Conservation (phyloP, 2,329 filamentous ascomycete genomes). For the Daldinia eschscholtzii region DNA sequence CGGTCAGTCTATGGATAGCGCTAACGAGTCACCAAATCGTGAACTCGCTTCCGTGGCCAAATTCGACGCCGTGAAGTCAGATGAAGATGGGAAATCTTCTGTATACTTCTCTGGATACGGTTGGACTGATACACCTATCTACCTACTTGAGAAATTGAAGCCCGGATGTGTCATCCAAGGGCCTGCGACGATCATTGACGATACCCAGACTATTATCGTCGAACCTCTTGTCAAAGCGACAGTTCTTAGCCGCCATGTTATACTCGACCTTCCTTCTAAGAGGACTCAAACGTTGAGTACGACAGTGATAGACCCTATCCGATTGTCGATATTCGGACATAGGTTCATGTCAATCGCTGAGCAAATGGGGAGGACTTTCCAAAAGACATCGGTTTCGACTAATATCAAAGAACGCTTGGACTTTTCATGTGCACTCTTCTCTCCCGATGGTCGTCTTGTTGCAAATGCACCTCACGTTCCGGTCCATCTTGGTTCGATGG, state of each 20-base stretch:
- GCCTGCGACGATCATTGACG: conserved; percentile 87
- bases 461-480: conserved; percentile 85
- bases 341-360: conserved; percentile 88
- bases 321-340: conserved; percentile 82
- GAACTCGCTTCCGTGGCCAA: conserved; percentile 10
- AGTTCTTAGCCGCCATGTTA: conserved; percentile 86
- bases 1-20: conserved; percentile 88
- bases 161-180: conserved; percentile 81
- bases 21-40: conserved; percentile 53
- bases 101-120: conserved; percentile 87
- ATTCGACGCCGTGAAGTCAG: conserved; percentile 62
- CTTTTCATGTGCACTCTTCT: conserved; percentile 85
- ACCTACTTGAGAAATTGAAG: conserved; percentile 79
- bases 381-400: conserved; percentile 79
- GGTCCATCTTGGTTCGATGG: conserved; percentile 85
- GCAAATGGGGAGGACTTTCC: conserved; percentile 82
- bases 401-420: conserved; percentile 87
- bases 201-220: conserved; percentile 91
- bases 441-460: conserved; percentile 79
- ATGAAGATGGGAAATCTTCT: conserved; percentile 70
- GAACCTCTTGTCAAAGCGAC: conserved; percentile 74
- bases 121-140: conserved; percentile 82
- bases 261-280: conserved; percentile 73
- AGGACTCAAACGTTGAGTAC: conserved; percentile 32
- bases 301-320: conserved; percentile 75